Percentiles rank a stretch among this genome's conserved stretches.
phyloP scores from a whole-genome alignment of 306 rosid species.

The Sophora flavescens region DNA sequence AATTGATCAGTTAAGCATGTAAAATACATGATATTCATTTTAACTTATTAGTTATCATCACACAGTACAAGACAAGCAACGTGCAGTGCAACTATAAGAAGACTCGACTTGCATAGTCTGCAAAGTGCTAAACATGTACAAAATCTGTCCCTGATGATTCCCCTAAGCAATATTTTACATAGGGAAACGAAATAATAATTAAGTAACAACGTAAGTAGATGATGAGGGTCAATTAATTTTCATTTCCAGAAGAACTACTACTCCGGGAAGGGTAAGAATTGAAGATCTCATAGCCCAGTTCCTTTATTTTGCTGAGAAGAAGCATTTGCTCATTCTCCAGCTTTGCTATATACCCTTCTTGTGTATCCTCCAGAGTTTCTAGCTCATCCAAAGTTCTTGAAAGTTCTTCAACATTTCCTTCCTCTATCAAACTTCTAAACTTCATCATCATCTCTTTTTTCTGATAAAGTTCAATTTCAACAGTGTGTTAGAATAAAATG shows the following conservation, averaged over 20 bases:
- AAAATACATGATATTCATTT: neutral
- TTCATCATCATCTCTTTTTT: conserved; percentile 63
- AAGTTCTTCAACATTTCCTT: conserved; percentile 61
- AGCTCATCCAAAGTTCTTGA: conserved; percentile 59
- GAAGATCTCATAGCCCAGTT: conserved; percentile 65
- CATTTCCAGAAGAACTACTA: conserved; percentile 44
- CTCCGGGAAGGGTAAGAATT: conserved; percentile 50
- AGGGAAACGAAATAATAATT: conserved; percentile 10
- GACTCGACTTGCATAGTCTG: neutral
- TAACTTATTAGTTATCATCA: no score
- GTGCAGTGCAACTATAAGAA: conserved; percentile 30
- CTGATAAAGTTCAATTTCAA: conserved; percentile 48
- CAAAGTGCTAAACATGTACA: conserved; percentile 26
- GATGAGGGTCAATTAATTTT: conserved; percentile 43
- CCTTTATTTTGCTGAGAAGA: conserved; percentile 72
- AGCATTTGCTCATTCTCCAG: conserved; percentile 80
- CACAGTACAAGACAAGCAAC: no score
- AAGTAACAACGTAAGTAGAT: neutral
- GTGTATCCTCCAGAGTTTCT: conserved; percentile 67
- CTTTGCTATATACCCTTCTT: conserved; percentile 67
- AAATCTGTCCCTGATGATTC: neutral
- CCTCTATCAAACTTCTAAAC: conserved; percentile 58
- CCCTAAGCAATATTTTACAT: conserved; percentile 11
- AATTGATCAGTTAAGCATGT: conserved; percentile 30
- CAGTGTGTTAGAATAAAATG: neutral